Conservation (phyloP, 129 eudicot species). For the Flaveria trinervia region DNA sequence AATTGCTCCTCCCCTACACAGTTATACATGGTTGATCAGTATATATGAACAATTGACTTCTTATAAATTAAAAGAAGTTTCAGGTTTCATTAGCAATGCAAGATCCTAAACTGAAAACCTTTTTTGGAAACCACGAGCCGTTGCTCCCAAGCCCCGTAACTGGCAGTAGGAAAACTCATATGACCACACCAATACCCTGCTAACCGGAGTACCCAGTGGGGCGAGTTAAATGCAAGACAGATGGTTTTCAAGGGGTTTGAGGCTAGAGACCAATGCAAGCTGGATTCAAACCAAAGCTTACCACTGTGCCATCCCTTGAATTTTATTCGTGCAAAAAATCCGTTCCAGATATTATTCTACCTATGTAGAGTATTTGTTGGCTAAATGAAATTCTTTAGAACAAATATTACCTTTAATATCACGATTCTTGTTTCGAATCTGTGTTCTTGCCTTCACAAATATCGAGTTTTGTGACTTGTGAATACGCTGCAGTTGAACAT, state of each 20-base stretch:
- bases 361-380: background rate
- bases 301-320: background rate
- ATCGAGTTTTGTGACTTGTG: constrained; percentile 45
- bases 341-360: background rate
- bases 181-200: background rate
- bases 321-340: background rate
- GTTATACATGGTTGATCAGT: constrained; percentile 1
- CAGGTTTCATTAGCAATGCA: constrained; percentile 7
- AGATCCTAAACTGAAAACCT: background rate
- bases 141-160: too few species aligned
- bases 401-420: constrained; percentile 37
- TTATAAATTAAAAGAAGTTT: background rate
- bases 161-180: background rate
- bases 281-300: background rate
- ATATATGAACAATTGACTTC: background rate
- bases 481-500: constrained; percentile 43
- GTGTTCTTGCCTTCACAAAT: constrained; percentile 52
- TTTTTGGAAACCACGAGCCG: background rate
- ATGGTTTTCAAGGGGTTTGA: too few species aligned
- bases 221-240: too few species aligned
- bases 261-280: too few species aligned
- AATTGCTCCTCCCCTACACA: constrained; percentile 38
- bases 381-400: background rate
- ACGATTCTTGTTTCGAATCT: constrained; percentile 48
- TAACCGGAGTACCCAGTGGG: background rate